Conservation (phyloP, 2,329 filamentous ascomycete genomes). For the Cladosporium sp. region DNA sequence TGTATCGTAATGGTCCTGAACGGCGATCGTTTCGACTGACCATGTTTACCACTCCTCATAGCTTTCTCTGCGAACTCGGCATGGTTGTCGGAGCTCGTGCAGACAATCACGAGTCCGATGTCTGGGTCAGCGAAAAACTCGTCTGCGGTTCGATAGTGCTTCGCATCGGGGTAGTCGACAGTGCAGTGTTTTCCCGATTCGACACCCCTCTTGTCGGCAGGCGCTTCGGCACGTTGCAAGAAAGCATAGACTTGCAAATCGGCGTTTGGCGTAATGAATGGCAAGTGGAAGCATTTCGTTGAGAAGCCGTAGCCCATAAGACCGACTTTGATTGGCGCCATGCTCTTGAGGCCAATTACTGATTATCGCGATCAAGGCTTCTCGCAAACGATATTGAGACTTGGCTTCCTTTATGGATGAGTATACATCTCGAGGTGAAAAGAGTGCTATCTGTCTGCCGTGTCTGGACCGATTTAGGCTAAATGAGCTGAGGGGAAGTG, state of each 20-base stretch:
- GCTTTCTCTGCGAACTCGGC: slow-evolving; percentile 31
- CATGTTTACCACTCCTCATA: slow-evolving; percentile 34
- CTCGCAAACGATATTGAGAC: not conserved
- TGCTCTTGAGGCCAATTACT: not conserved
- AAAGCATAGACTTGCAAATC: slow-evolving; percentile 47
- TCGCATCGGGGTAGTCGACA: slow-evolving; percentile 43
- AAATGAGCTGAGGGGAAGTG: slow-evolving; percentile 3
- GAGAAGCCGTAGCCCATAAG: slow-evolving; percentile 50
- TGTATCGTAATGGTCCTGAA: not conserved
- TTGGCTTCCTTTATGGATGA: not conserved
- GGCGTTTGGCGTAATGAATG: slow-evolving; percentile 46
- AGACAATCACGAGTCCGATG: slow-evolving; percentile 35
- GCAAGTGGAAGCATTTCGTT: slow-evolving; percentile 48
- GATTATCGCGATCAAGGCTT: not conserved
- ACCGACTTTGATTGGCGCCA: slow-evolving; percentile 43
- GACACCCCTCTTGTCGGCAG: slow-evolving; percentile 24
- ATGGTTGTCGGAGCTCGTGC: slow-evolving; percentile 31
- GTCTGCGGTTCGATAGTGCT: slow-evolving; percentile 30
- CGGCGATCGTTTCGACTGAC: slow-evolving; percentile 20
- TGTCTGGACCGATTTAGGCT: not conserved
- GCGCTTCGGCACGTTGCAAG: slow-evolving; percentile 44
- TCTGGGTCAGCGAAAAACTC: slow-evolving; percentile 34
- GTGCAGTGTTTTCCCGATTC: slow-evolving; percentile 43
- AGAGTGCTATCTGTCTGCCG: not conserved
- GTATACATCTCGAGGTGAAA: not conserved